Percentiles rank a stretch among this genome's conserved stretches.
These are phyloP conservation scores for Penicillium sp. DNA, from an alignment of 2,329 filamentous ascomycete species.

Conservation along the genomic window DNA sequence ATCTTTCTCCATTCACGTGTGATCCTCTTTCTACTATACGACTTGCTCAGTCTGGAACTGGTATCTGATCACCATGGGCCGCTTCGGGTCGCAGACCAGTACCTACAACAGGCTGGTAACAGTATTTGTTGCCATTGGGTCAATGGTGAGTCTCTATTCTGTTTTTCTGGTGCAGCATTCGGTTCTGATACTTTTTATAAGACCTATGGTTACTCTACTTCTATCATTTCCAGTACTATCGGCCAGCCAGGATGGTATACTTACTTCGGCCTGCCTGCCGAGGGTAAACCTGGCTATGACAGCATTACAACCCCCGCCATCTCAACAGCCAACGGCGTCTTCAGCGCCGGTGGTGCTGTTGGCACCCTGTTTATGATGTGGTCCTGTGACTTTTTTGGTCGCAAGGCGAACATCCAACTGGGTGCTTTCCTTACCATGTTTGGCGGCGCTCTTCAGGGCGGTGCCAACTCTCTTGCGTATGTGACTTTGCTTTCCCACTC, in stretches of 20 bases:
- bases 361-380: constrained; percentile 50
- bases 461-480: constrained; percentile 44
- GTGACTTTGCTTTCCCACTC: constrained; percentile 3
- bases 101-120: constrained; percentile 39
- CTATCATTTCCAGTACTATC: constrained; percentile 51
- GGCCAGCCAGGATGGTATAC: constrained; percentile 52
- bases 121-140: constrained; percentile 39
- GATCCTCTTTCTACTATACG: background rate
- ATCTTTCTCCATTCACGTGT: constrained; percentile 2
- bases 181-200: background rate
- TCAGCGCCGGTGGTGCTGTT: constrained; percentile 48
- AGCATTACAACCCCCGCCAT: constrained; percentile 46
- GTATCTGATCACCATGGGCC: constrained; percentile 23
- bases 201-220: constrained; percentile 52
- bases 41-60: background rate
- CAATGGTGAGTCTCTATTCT: constrained; percentile 31
- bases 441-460: constrained; percentile 47
- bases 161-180: background rate
- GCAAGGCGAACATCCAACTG: constrained; percentile 47
- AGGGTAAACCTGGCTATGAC: constrained; percentile 45
- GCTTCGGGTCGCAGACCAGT: constrained; percentile 36
- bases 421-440: constrained; percentile 44
- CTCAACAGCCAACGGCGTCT: constrained; percentile 48
- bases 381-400: constrained; percentile 44
- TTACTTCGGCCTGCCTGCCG: constrained; percentile 46